phyloP scores from a whole-genome alignment of 176 grass and related monocot species.

The Pontederia crassipes region DNA sequence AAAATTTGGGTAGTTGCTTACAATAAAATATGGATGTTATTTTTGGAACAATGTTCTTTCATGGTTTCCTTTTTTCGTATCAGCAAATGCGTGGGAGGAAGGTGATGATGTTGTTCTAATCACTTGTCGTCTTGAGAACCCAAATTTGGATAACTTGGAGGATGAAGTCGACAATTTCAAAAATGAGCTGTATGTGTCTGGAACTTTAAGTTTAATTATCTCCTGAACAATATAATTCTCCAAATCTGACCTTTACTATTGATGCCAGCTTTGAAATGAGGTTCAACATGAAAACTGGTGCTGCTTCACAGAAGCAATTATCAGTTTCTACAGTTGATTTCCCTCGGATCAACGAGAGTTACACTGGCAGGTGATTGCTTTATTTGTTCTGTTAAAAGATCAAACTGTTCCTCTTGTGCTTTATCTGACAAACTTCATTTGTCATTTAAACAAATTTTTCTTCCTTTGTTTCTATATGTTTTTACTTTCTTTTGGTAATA shows the following conservation, averaged over 20 bases:
- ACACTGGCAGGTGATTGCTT: constrained; percentile 55
- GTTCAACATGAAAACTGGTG: constrained; percentile 82
- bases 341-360: constrained; percentile 83
- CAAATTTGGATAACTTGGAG: constrained; percentile 57
- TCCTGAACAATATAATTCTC: constrained; percentile 3
- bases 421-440: no score
- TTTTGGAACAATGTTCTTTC: neutral
- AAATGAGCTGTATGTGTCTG: constrained; percentile 60
- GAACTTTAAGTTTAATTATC: neutral
- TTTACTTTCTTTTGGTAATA: no score
- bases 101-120: constrained; percentile 76
- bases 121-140: constrained; percentile 71
- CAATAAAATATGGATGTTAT: no score
- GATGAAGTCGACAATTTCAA: constrained; percentile 63
- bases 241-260: constrained; percentile 5
- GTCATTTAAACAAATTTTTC: no score
- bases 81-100: constrained; percentile 97
- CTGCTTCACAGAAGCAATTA: constrained; percentile 71
- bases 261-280: constrained; percentile 75
- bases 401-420: no score
- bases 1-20: no score
- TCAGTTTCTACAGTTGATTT: constrained; percentile 90
- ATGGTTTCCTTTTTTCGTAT: constrained; percentile 9
- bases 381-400: neutral
- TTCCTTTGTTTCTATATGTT: no score